Evolutionary conservation across 2,329 filamentous ascomycete genomes (phyloP).

Genomic region (Diaporthe humulicola): DNA sequence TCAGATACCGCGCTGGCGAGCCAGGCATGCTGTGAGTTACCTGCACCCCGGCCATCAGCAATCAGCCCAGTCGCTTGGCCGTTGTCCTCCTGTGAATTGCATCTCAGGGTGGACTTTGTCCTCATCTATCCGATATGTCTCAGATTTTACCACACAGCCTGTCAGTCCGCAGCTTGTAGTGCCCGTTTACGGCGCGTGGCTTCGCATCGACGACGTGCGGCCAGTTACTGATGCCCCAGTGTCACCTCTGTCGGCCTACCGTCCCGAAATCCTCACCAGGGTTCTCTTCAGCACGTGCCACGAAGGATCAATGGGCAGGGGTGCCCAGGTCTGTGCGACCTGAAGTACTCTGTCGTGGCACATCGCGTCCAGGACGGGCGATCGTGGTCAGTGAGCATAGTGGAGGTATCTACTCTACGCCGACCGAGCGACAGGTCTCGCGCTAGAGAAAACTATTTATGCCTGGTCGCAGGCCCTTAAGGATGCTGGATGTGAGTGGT

Average conservation of each 20-base stretch:
- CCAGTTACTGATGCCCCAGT: background rate
- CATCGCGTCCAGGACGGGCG: background rate
- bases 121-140: conserved; percentile 1
- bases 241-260: conserved; percentile 14
- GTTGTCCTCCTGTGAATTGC: background rate
- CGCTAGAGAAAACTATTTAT: background rate
- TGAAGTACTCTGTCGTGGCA: background rate
- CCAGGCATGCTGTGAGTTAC: background rate
- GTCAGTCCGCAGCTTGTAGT: background rate
- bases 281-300: conserved; percentile 14
- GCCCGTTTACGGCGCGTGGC: conserved; percentile 1
- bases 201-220: background rate
- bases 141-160: background rate
- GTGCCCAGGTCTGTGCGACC: background rate
- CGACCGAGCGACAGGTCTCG: background rate
- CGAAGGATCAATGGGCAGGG: background rate
- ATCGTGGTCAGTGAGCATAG: background rate
- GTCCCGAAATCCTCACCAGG: background rate
- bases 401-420: background rate
- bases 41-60: background rate
- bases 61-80: conserved; percentile 4
- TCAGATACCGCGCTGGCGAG: background rate
- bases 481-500: background rate
- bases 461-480: background rate
- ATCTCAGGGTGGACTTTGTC: background rate